Conservation (phyloP, 768 basidiomycete species). For the Rhodotorula paludigena region DNA sequence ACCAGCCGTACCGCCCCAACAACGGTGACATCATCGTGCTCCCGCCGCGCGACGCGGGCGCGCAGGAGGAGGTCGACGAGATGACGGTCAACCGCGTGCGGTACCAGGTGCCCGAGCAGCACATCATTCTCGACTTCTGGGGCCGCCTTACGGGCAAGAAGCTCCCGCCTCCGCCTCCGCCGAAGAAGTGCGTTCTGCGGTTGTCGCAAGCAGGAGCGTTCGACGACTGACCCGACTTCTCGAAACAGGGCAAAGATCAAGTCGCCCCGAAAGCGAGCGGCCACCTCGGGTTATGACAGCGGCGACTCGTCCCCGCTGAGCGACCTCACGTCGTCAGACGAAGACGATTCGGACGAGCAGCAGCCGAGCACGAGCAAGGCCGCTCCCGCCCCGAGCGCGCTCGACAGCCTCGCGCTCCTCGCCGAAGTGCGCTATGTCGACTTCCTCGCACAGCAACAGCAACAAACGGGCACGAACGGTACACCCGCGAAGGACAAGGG, state of each 20-base stretch:
- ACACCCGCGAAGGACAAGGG: background rate
- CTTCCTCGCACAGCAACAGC: background rate
- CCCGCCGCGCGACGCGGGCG: constrained; percentile 56
- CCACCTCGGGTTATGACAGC: constrained; percentile 20
- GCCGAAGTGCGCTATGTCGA: constrained; percentile 31
- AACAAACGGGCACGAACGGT: background rate
- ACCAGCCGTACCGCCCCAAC: constrained; percentile 68
- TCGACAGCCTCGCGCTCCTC: constrained; percentile 31
- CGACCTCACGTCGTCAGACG: constrained; percentile 21
- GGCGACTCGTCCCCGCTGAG: constrained; percentile 22
- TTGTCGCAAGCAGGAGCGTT: no score
- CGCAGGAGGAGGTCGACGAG: constrained; percentile 61
- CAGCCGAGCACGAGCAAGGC: background rate
- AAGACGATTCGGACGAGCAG: background rate
- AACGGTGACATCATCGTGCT: constrained; percentile 89
- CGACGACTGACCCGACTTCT: background rate
- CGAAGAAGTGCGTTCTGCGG: background rate
- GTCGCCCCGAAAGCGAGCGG: constrained; percentile 10
- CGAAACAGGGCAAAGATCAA: background rate
- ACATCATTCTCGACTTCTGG: constrained; percentile 95
- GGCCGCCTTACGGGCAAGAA: constrained; percentile 53
- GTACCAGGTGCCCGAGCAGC: constrained; percentile 85
- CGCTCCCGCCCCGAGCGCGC: background rate
- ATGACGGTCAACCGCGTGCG: constrained; percentile 70
- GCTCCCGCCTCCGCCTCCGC: background rate